Evolutionary conservation across 2,329 filamentous ascomycete species (phyloP), one percentile per base, ranked within the genome.

Genomic region (Botrytis elliptica): DNA sequence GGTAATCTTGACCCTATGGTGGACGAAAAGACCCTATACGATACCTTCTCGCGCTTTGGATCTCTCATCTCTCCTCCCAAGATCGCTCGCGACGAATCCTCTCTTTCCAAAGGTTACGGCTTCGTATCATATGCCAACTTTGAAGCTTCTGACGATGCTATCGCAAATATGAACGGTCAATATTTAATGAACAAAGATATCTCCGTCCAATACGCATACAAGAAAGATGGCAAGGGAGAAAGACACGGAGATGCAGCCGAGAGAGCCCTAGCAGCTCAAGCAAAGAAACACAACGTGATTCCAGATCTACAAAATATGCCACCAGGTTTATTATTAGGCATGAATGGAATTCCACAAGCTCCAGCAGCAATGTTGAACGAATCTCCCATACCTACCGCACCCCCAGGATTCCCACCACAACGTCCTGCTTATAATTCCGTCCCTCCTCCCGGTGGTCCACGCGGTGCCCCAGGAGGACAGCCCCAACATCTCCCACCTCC

Each of bases 211-310:
- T 99, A 98, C 83, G 96, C 96, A 57, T 98, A 97, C 88, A 99
- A 99, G 87, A 98, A 98, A 84, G 96, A 99, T 80, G 96, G 96
- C 78, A 97, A 97, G 85, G 95, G 95, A 79, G 95, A 98, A 84
- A 88, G 96, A 74, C 96, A 99, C 81, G 96, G 96, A 79, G 96
- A 99, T 82, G 89, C 94, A 79, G 96, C 96, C 44, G 96, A 99
- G 84, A 88, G 96, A 80, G 92, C 94, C 85, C 89, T 99, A 65
- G 96, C 96, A 44, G 91, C 92, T 42, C 93, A 98, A 84, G 96
- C 95, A 73, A 95, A 95, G 84, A 95, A 95, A 82, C 93, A 98
- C 83, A 97, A 97, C 80, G 93, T 99, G 75, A 89, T 94, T 70
- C 92, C 94, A 52, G 92, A 94, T 77, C 88, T 79, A 5, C 80